A percentile compares a stretch with the other conserved stretches of the same genome.
Evolutionary conservation across 2,329 filamentous ascomycete species (phyloP).

Genomic region (Ophiostoma australiae): DNA sequence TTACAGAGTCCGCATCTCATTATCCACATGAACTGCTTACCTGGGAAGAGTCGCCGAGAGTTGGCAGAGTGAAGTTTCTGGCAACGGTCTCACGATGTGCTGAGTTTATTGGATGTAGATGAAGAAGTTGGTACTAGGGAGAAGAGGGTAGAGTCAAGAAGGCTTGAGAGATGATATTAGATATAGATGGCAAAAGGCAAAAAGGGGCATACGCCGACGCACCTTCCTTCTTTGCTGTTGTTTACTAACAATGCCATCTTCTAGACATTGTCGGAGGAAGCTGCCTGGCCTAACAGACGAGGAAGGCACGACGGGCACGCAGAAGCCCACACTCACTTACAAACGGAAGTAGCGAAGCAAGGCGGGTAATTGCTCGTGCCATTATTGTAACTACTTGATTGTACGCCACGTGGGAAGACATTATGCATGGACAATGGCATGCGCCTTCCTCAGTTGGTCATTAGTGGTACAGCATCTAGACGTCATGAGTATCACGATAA

Average conservation of each 20-base stretch:
- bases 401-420: not conserved
- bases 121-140: not conserved
- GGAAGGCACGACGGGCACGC: conserved; percentile 3
- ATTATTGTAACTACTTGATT: not conserved
- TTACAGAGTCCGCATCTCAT: not conserved
- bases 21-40: not conserved
- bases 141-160: not conserved
- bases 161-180: not conserved
- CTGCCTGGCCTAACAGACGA: not conserved
- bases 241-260: not conserved
- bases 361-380: not conserved
- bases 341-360: not conserved
- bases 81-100: not conserved
- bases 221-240: not conserved
- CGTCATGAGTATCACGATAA: not conserved
- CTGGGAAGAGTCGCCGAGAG: not conserved
- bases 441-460: not conserved
- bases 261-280: not conserved
- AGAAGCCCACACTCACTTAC: not conserved
- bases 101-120: not conserved
- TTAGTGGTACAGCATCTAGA: no score
- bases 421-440: not conserved
- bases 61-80: not conserved
- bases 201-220: not conserved
- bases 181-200: not conserved